Conservation (phyloP, 2,329 filamentous ascomycete species). For the Aspergillus arachidicola region DNA sequence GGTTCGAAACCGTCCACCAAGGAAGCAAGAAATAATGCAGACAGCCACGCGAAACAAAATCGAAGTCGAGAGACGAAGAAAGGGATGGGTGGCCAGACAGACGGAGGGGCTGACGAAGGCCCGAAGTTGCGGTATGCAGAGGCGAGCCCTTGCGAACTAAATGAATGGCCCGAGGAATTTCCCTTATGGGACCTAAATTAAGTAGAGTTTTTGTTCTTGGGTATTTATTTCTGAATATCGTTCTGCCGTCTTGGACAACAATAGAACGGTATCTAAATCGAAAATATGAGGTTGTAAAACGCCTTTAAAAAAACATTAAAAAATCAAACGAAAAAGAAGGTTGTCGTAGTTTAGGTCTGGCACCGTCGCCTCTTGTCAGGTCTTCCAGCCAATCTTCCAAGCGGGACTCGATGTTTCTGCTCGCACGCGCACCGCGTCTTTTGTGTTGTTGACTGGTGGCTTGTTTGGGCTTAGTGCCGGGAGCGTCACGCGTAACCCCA, state of each 20-base stretch:
- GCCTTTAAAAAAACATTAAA: background rate
- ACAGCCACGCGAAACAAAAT: slow-evolving; percentile 26
- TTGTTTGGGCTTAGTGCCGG: slow-evolving; percentile 29
- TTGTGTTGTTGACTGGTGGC: slow-evolving; percentile 33
- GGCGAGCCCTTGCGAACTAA: slow-evolving; percentile 19
- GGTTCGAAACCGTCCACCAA: slow-evolving; percentile 11
- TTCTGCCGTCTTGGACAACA: background rate
- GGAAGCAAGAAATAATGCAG: slow-evolving; percentile 17
- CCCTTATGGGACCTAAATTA: slow-evolving; percentile 20
- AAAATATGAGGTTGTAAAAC: slow-evolving; percentile 6
- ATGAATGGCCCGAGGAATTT: slow-evolving; percentile 25
- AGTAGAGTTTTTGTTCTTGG: slow-evolving; percentile 12
- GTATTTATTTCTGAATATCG: background rate
- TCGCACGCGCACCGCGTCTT: slow-evolving; percentile 32
- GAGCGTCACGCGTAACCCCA: slow-evolving; percentile 29
- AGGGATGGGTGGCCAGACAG: slow-evolving; percentile 20
- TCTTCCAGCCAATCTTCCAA: slow-evolving; percentile 17
- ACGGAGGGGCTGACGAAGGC: slow-evolving; percentile 19
- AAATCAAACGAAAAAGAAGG: slow-evolving; percentile 11
- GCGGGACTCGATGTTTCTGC: slow-evolving; percentile 24
- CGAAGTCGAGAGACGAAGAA: slow-evolving; percentile 20
- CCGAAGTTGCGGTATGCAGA: slow-evolving; percentile 32
- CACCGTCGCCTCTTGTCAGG: slow-evolving; percentile 11
- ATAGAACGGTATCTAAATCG: background rate
- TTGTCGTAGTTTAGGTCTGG: slow-evolving; percentile 8